Base-by-base conservation (phyloP, 192 early-diverging fungal species). In the Phlyctochytrium bullatum region DNA sequence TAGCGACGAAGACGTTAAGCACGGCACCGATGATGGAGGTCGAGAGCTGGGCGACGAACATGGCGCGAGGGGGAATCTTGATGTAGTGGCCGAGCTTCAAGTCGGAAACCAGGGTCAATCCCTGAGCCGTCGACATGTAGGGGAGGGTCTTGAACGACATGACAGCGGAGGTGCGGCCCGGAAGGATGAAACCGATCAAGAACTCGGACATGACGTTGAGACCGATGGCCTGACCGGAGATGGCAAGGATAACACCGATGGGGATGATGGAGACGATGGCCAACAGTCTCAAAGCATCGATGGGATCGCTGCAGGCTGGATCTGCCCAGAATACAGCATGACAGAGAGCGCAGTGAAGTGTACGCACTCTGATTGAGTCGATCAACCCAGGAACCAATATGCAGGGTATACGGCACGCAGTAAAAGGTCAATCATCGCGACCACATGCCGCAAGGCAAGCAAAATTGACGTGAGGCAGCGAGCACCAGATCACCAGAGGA, bases 131-230 rank as follows among this genome's bases (percentile, higher is more conserved):
- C 2, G 87, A 82, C 62, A 90, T 93, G 73, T 89, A 89, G 52
- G 89, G 90, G 65, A 91, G 85, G 10, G 90, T 88, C 75, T 96
- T 96, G 84, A 93, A 96, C 2, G 88, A 84, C 36, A 93, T 87
- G 61, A 92, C 91, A 66, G 86, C 88, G 36, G 93, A 87, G n/a
- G 89, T 87, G 62, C 92, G 58, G 34, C 92, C 92, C 1, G 92
- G 92, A 50, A 85, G 73, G 2, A 88, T 80, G 61, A 87, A 88
- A 72, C 92, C 92, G 56, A 91, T 89, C 59, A 92, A 83, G 66
- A 91, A 88, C 76, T 93, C 90, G 40, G 90, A 91, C 31, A 92
- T 86, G 40, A 93, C 83, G 76, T 93, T 93, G 30, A 93, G 79
- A 59, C 90, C 92, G 12, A 88, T 87, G 52, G 86, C 81, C 68